Conservation (phyloP, 306 rosid genomes). For the Cyamopsis tetragonoloba region DNA sequence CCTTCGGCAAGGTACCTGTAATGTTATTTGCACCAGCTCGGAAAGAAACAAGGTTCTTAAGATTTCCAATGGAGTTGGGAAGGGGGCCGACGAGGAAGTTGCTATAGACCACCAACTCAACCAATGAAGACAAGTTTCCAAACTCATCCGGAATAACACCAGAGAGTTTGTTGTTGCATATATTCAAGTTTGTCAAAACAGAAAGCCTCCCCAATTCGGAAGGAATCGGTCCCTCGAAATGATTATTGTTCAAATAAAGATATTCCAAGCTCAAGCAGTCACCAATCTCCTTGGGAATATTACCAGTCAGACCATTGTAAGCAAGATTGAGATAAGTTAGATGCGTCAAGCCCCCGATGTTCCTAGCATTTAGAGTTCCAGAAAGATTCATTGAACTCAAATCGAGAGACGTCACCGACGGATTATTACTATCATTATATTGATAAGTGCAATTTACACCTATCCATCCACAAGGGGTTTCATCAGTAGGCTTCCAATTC, state of each 20-base stretch:
- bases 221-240: constrained; percentile 67
- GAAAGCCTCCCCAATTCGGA: constrained; percentile 58
- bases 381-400: constrained; percentile 63
- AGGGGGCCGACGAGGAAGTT: constrained; percentile 74
- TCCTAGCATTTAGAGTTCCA: constrained; percentile 51
- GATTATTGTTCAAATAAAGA: constrained; percentile 66
- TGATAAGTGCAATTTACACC: constrained; percentile 64
- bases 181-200: constrained; percentile 51
- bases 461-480: constrained; percentile 75
- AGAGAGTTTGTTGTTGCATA: constrained; percentile 70
- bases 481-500: constrained; percentile 67
- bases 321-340: constrained; percentile 60
- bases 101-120: constrained; percentile 71
- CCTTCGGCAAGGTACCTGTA: constrained; percentile 73
- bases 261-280: constrained; percentile 50
- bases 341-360: constrained; percentile 55
- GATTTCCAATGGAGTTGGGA: constrained; percentile 77
- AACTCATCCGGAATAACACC: constrained; percentile 70
- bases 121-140: constrained; percentile 66
- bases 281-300: constrained; percentile 71
- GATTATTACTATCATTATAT: constrained; percentile 21
- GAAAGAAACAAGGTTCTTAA: constrained; percentile 54
- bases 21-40: constrained; percentile 87
- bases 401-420: constrained; percentile 51
- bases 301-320: constrained; percentile 52